Evolutionary conservation across 257 asterid species (phyloP).

Genomic region (Solanum rostratum): DNA sequence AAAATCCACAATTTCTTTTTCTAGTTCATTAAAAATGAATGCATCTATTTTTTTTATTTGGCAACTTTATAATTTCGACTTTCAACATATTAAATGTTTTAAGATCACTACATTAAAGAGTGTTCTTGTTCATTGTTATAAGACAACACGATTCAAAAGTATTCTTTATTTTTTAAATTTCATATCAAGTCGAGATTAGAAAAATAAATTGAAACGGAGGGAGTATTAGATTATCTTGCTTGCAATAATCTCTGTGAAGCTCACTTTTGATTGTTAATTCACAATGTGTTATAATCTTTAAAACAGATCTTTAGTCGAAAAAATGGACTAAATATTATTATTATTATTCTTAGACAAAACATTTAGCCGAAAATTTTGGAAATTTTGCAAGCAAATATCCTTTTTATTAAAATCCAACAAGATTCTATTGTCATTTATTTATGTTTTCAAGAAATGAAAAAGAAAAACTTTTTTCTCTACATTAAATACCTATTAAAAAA

Average conservation of each 20-base stretch:
- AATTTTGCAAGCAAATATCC: background rate
- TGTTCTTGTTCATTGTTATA: background rate
- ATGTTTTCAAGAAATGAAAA: background rate
- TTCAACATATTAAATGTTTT: background rate
- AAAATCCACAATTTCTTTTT: too few relatives aligned
- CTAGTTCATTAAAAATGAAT: too few relatives aligned
- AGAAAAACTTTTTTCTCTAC: background rate
- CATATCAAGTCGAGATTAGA: too few relatives aligned
- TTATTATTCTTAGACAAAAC: background rate
- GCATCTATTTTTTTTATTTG: too few relatives aligned
- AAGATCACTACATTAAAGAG: background rate
- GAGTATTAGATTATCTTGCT: background rate
- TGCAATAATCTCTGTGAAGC: background rate
- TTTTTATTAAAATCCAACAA: background rate
- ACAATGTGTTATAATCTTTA: background rate
- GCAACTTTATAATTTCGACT: too few relatives aligned
- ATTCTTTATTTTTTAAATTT: background rate
- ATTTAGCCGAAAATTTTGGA: background rate
- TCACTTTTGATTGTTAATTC: background rate
- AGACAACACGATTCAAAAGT: background rate
- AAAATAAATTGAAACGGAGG: too few relatives aligned
- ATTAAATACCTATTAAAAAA: background rate
- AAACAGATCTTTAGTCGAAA: background rate
- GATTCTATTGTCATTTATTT: background rate
- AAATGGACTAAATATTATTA: background rate